Evolutionary conservation across 176 grass and related monocot species (phyloP), one percentile per base, ranked within the genome.

Genomic region (Secale cereale): DNA sequence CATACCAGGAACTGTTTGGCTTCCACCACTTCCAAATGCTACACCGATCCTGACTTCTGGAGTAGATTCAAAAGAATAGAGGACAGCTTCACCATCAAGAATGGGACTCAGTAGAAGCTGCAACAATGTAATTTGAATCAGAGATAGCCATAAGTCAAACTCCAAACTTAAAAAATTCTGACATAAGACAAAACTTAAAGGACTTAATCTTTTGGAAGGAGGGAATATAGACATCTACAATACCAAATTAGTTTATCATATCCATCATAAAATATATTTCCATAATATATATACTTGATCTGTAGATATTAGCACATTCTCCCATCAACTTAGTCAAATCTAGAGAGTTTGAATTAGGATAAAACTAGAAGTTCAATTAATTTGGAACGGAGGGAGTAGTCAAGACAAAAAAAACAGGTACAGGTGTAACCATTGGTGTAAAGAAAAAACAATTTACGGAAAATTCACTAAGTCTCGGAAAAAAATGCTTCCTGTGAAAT

Each of bases 31-130:
- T 90, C 97, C 97, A 82, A 98, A 95, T 84, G 93, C 93, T 83
- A 98, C 97, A 64, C 92, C 94, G 79, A 95, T 92, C 86, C 86
- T 92, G 82, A 98, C 78, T 79, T 98, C 93, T 32, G 97, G 97
- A 64, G 91, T 85, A 62, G 97, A 92, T 71, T 94, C 93, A 85
- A 98, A 98, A 66, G 97, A 95, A 88, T 98, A 98, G 20, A 98
- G 91, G 62, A 98, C 70, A 81, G 97, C 93, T 94, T 96, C 91
- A 36, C 97, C 93, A 87, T 98, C 97, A 92, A 98, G 97, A 83
- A 98, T 95, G 62, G 97, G 97, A 90, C 45, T 89, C 65, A 98
- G 78, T 48, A 91, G 86, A 48, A 98, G 91, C 97, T 98, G 86
- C 83, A 92, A 83, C 32, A 46, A 81, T 82, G 79, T 27, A 60